These are phyloP conservation scores for Cystobasidium slooffiae DNA, from an alignment of 1,284 basidiomycete genomes.

Conservation along the genomic window DNA sequence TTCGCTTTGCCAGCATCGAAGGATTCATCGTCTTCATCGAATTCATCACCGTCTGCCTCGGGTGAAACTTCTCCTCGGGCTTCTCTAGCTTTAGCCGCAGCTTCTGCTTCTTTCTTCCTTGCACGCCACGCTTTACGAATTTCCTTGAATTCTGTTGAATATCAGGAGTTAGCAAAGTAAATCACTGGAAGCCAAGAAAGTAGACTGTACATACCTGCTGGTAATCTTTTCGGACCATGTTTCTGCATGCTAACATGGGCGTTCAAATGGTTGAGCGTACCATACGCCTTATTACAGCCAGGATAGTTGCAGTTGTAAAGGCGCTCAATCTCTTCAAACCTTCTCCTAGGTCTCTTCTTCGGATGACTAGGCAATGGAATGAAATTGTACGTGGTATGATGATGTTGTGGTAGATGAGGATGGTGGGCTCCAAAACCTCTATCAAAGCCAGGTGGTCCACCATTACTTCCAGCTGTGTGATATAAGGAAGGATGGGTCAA, in stretches of 20 bases:
- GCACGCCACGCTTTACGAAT: constrained; percentile 41
- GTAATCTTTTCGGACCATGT: constrained; percentile 80
- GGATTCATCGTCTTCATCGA: constrained; percentile 11
- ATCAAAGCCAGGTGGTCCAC: neutral
- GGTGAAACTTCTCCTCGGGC: neutral
- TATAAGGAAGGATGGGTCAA: constrained; percentile 28
- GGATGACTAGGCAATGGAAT: constrained; percentile 30
- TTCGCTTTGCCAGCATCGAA: neutral
- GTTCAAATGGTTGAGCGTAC: constrained; percentile 79
- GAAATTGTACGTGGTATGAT: constrained; percentile 23
- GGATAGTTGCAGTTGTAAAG: constrained; percentile 81
- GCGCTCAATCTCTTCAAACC: constrained; percentile 91
- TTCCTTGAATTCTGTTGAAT: constrained; percentile 81
- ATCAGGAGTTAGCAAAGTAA: constrained; percentile 12
- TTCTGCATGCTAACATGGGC: constrained; percentile 92
- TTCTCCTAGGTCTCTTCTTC: constrained; percentile 77
- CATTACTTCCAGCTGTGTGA: constrained; percentile 10
- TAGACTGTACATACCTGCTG: constrained; percentile 66
- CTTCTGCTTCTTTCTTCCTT: constrained; percentile 43
- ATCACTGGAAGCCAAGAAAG: constrained; percentile 6
- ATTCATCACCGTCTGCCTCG: constrained; percentile 9
- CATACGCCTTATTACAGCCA: constrained; percentile 73
- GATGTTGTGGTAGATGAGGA: neutral
- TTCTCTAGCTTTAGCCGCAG: neutral
- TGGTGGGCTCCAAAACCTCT: neutral